phyloP scores from a whole-genome alignment of 352 stramenopile species.

The Globisporangium barbulae region DNA sequence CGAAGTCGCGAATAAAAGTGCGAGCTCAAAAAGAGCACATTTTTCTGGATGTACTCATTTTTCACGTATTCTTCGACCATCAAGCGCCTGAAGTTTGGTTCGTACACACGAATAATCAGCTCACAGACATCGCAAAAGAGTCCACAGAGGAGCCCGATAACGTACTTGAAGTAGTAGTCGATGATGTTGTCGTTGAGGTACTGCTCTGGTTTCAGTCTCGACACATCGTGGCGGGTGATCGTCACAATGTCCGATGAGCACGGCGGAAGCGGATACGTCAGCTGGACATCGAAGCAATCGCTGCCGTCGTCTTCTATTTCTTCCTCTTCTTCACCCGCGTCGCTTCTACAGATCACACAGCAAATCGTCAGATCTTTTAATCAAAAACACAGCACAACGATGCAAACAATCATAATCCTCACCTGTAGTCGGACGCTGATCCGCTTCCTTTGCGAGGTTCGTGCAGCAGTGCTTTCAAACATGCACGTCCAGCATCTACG shows the following conservation, averaged over 20 bases:
- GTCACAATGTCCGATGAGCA: conserved; percentile 74
- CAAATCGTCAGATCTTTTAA: neutral
- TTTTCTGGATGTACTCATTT: conserved; percentile 48
- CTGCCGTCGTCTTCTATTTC: conserved; percentile 20
- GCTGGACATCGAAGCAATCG: conserved; percentile 29
- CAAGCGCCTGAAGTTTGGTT: conserved; percentile 32
- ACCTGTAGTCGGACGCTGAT: conserved; percentile 8
- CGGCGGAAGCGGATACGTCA: conserved; percentile 74
- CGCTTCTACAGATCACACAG: neutral
- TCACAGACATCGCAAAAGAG: neutral
- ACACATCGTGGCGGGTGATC: conserved; percentile 61
- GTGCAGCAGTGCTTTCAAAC: conserved; percentile 5
- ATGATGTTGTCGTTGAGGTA: conserved; percentile 93
- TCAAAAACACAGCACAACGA: neutral
- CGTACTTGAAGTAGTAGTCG: conserved; percentile 91
- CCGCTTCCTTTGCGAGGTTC: neutral
- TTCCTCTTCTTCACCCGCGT: conserved; percentile 19
- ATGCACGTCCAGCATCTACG: neutral
- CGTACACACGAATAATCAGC: neutral
- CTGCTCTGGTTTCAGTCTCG: conserved; percentile 53
- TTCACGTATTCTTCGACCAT: conserved; percentile 48
- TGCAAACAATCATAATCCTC: neutral
- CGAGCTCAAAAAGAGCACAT: conserved; percentile 74
- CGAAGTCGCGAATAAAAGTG: conserved; percentile 74
- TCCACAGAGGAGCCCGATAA: neutral